These are phyloP conservation scores for Beauveria varroae DNA, from an alignment of 2,329 filamentous ascomycete genomes.

Conservation along the genomic window DNA sequence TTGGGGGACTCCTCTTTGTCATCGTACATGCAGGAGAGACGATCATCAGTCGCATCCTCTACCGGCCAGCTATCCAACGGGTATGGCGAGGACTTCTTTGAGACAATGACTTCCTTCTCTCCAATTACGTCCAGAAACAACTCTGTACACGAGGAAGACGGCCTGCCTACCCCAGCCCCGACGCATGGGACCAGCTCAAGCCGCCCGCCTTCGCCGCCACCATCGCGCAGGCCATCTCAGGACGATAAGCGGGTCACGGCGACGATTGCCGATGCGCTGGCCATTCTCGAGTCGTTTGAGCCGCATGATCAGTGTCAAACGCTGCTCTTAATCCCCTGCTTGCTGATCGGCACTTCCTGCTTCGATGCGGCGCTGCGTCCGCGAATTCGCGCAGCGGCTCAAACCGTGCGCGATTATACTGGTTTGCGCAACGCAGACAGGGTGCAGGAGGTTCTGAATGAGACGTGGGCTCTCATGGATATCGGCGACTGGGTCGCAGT, in stretches of 20 bases:
- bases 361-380: conserved; percentile 46
- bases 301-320: conserved; percentile 52
- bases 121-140: conserved; percentile 30
- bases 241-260: conserved; percentile 44
- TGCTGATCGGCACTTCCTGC: conserved; percentile 53
- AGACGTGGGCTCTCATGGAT: conserved; percentile 54
- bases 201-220: conserved; percentile 34
- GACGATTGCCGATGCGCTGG: conserved; percentile 50
- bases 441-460: conserved; percentile 45
- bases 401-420: conserved; percentile 48
- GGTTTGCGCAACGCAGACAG: conserved; percentile 52
- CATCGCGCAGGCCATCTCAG: conserved; percentile 38
- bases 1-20: conserved; percentile 15
- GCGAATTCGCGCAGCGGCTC: conserved; percentile 43
- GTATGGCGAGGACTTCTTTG: background rate
- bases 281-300: conserved; percentile 46
- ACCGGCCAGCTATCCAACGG: conserved; percentile 8
- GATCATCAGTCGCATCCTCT: conserved; percentile 13
- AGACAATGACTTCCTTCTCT: conserved; percentile 20
- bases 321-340: conserved; percentile 51
- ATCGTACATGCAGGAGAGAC: conserved; percentile 14
- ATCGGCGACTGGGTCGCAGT: conserved; percentile 47
- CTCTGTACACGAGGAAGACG: conserved; percentile 32
- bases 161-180: conserved; percentile 13
- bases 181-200: conserved; percentile 13